Base-by-base conservation (phyloP, 2,329 filamentous ascomycete species). In the Leptoxyphium fumago region DNA sequence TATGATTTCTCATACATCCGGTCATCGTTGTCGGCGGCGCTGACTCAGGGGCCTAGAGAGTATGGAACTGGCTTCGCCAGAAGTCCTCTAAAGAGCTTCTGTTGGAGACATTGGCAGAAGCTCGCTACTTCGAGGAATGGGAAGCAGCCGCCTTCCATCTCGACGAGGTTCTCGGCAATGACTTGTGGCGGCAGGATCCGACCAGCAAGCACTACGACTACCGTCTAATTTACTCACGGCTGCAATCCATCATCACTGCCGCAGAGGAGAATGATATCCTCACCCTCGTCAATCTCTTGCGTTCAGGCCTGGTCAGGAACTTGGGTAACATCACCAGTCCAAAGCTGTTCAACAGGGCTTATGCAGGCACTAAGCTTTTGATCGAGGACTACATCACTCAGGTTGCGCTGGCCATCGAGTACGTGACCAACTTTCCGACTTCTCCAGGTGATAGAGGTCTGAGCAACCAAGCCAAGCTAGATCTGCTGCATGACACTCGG, bases 331-430 rank as follows among this genome's bases (percentile, higher is more conserved):
- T 95, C 53, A 85, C 84, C 1, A 76, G 81, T 1, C 78, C 84
- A 2, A 79, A 79, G 49, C 70, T 95, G 1, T 95, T 87, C 66
- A 88, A 88, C 55, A 75, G 81, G 46, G 82, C 85, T 10, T 91
- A 91, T 58, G 82, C 83, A 1, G 88, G 88, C 13, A 94, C 88
- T 1, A 95, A 95, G 61, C 75, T 84, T 43, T 67, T 94, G 40
- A 93, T 95, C 48, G 87, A 94, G 58, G 84, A 93, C 61, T 95
- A 95, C 58, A 80, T 94, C 48, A 79, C 80, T 1, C 80, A 89
- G 57, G 80, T 94, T 30, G 82, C 82, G n/a, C 75, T 82, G 46
- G 82, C 84, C 1, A 77, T 94, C 43, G 76, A 84, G 48, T 80
- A 88, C 56, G 80, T 95, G 32, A 80, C 79, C 26, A 66, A 68